Evolutionary conservation across 305 asterid species (phyloP), one percentile per base, ranked within the genome.

Genomic region (Fraxinus albicans): DNA sequence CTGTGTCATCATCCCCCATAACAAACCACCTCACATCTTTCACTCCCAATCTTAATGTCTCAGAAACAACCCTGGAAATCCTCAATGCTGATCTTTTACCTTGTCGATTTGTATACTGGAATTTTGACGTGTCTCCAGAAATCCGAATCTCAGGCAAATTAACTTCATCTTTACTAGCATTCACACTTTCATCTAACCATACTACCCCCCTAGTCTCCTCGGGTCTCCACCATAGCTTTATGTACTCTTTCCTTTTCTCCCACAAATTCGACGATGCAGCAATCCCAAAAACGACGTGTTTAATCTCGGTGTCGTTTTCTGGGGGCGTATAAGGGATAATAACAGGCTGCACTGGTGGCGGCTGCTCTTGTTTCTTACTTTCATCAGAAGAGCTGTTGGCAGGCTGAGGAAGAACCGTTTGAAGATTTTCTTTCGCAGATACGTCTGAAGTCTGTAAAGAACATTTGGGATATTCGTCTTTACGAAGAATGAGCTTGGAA

Each of bases 1-100:
- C 94, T 0, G 98, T 96, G 89, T 96, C 99, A 70, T 94, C 99
- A 69, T 96, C 99, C 19, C 98, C 99, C 98, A 96, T 93, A 44
- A 96, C 97, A 77, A 96, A 92, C 99, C 99, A 96, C 92, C 93
- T 87, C 82, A 93, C 98, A 76, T 91, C 94, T 70, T 88, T 50
- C 93, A 91, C 60, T 69, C 96, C 98, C 34, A 93, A 13, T 87
- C 98, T 91, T n/a, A 94, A 81, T 0, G 97, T 94, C 90, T 96
- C 99, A 0, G 98, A 94, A 1, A 96, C 96, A 67, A 94, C 95
- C 89, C 98, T 88, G 2, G 99, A 96, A 27, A 96, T 93, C 89
- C 99, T 84, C 86, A 96, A 69, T 0, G 99, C 99, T 10, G 98
- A 92, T 77, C 98, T 80, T 80, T 36, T 83, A 27, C 99, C 99